phyloP scores from a whole-genome alignment of 306 rosid species.

The Rosa chinensis region DNA sequence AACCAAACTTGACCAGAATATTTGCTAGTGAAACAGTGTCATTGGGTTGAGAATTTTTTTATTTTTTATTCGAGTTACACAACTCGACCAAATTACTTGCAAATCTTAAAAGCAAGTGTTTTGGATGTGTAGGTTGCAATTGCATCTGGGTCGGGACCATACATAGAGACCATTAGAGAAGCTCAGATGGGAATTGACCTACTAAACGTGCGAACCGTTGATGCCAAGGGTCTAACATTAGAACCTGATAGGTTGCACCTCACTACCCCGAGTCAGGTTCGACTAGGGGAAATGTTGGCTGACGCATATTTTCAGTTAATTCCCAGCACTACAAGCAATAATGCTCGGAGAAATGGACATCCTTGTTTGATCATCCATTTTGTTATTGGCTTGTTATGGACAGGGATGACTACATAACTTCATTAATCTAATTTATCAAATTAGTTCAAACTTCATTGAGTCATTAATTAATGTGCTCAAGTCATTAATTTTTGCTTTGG shows the following conservation, averaged over 20 bases:
- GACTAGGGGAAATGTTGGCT: slow-evolving; percentile 57
- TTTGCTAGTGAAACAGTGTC: no score
- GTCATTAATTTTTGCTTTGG: not conserved
- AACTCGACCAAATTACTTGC: not conserved
- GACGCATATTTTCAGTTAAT: slow-evolving; percentile 47
- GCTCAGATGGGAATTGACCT: slow-evolving; percentile 62
- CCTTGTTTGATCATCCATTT: not conserved
- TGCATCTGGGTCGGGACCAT: slow-evolving; percentile 61
- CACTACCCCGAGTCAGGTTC: slow-evolving; percentile 49
- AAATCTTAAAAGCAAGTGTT: not conserved
- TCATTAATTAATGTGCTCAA: not conserved
- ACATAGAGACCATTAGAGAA: slow-evolving; percentile 47
- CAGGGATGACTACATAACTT: not conserved
- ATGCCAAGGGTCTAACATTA: slow-evolving; percentile 51
- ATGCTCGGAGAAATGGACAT: not conserved
- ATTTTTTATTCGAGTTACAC: no score
- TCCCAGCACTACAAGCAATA: slow-evolving; percentile 18
- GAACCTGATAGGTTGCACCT: slow-evolving; percentile 66
- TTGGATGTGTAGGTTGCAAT: slow-evolving; percentile 50
- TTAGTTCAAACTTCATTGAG: not conserved
- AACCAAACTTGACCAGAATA: no score
- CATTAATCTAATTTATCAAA: not conserved
- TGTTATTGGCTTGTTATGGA: not conserved
- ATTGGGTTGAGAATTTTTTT: no score
- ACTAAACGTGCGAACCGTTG: slow-evolving; percentile 53